phyloP scores from a whole-genome alignment of 1,284 basidiomycete genomes.

The Caloboletus inedulis region DNA sequence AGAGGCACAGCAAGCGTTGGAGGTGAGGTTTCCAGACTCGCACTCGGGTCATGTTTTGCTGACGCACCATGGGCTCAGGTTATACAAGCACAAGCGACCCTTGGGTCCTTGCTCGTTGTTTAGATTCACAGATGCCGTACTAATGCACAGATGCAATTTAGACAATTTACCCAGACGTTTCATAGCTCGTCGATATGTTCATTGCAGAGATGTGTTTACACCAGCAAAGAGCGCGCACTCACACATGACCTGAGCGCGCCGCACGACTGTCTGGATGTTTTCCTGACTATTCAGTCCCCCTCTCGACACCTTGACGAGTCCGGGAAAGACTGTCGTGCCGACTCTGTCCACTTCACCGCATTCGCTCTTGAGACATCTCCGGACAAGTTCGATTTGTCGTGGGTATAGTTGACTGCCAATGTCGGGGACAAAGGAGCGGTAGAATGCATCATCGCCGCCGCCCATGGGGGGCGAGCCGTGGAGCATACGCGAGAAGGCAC shows the following conservation, averaged over 20 bases:
- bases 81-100: slow-evolving; percentile 78
- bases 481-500: slow-evolving; percentile 77
- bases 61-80: slow-evolving; percentile 45
- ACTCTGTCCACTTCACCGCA: slow-evolving; percentile 66
- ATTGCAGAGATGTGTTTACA: slow-evolving; percentile 1
- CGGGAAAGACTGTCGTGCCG: slow-evolving; percentile 79
- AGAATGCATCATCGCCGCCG: slow-evolving; percentile 65
- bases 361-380: slow-evolving; percentile 72
- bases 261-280: slow-evolving; percentile 65
- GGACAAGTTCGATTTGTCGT: slow-evolving; percentile 72
- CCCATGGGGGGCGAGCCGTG: slow-evolving; percentile 58
- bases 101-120: slow-evolving; percentile 63
- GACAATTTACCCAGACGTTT: slow-evolving; percentile 11
- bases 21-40: slow-evolving; percentile 48
- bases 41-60: neutral
- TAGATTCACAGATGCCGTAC: slow-evolving; percentile 35
- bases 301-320: slow-evolving; percentile 72
- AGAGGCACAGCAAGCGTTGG: slow-evolving; percentile 91
- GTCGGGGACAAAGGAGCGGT: slow-evolving; percentile 78
- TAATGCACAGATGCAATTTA: slow-evolving; percentile 21
- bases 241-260: slow-evolving; percentile 80
- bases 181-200: neutral
- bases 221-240: slow-evolving; percentile 59
- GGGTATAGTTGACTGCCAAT: slow-evolving; percentile 64
- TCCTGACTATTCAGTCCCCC: slow-evolving; percentile 41